A percentile compares a stretch with the other conserved stretches of the same genome.
Evolutionary conservation across 257 asterid species (phyloP).

Genomic region (Scutellaria galericulata): DNA sequence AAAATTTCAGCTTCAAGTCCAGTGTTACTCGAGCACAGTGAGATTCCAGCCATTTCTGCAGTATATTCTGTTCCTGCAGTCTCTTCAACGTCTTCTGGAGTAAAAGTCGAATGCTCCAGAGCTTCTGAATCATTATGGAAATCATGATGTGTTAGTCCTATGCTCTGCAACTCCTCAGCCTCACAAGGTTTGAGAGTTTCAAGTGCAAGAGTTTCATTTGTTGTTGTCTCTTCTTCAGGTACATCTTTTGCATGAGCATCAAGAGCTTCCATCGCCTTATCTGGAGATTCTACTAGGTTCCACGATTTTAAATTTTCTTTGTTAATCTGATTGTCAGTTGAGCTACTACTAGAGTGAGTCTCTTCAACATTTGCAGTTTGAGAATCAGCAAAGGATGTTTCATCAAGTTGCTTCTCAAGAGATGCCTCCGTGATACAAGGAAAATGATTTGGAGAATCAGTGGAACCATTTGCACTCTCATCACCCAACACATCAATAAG

Average conservation of each 20-base stretch:
- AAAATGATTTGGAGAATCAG: conserved; percentile 33
- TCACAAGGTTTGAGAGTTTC: conserved; percentile 41
- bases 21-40: conserved; percentile 8
- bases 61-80: conserved; percentile 33
- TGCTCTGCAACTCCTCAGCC: conserved; percentile 32
- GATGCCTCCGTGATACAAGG: conserved; percentile 35
- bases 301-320: conserved; percentile 35
- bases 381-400: conserved; percentile 35
- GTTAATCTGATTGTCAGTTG: conserved; percentile 34
- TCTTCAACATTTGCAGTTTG: conserved; percentile 9
- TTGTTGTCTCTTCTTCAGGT: conserved; percentile 42
- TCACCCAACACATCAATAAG: conserved; percentile 34
- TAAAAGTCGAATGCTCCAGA: conserved; percentile 35
- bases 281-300: conserved; percentile 32
- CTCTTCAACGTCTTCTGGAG: conserved; percentile 45
- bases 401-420: conserved; percentile 33
- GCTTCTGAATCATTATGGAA: conserved; percentile 36
- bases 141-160: conserved; percentile 31
- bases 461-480: conserved; percentile 35
- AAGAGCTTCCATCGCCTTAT: conserved; percentile 29
- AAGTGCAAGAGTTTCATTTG: conserved; percentile 27
- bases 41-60: conserved; percentile 34
- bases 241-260: conserved; percentile 39
- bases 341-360: background rate
- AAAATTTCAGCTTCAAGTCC: conserved; percentile 39